phyloP scores from a whole-genome alignment of 1,139 yeast genomes.

The Protomyces lactucae-debilis region DNA sequence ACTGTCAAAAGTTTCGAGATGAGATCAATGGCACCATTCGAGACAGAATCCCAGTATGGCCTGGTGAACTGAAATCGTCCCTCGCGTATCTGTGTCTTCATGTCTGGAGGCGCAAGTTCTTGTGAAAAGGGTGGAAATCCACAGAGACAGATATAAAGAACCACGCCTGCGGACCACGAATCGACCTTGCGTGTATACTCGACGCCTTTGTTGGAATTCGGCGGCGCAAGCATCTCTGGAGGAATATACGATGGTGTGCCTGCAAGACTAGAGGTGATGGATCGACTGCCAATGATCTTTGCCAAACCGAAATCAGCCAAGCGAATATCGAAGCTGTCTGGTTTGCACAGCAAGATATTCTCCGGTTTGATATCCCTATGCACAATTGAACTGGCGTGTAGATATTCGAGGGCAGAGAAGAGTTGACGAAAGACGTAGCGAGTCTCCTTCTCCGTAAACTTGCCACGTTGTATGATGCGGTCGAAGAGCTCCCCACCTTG shows the following conservation, averaged over 20 bases:
- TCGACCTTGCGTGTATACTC: constrained; percentile 25
- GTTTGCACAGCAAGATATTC: constrained; percentile 58
- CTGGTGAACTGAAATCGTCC: constrained; percentile 70
- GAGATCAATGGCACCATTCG: constrained; percentile 60
- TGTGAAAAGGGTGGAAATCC: constrained; percentile 86
- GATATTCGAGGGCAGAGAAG: constrained; percentile 65
- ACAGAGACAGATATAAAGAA: constrained; percentile 43
- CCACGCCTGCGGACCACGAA: constrained; percentile 30
- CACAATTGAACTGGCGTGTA: constrained; percentile 67
- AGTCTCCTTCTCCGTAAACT: constrained; percentile 82
- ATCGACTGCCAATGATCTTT: constrained; percentile 40
- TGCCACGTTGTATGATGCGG: constrained; percentile 67
- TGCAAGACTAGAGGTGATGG: constrained; percentile 20
- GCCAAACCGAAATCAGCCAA: constrained; percentile 94
- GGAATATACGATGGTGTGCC: constrained; percentile 29
- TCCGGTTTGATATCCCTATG: constrained; percentile 92
- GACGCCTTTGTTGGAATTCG: neutral
- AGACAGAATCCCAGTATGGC: constrained; percentile 72
- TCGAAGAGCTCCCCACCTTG: constrained; percentile 91
- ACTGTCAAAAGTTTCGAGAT: constrained; percentile 58
- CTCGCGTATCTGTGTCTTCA: constrained; percentile 65
- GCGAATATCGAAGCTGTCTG: constrained; percentile 60
- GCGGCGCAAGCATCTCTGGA: constrained; percentile 25
- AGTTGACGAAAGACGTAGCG: constrained; percentile 63
- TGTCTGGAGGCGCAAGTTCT: constrained; percentile 70